Evolutionary conservation across 805 yeast species (phyloP).

Genomic region (Priceomyces haplophilus): DNA sequence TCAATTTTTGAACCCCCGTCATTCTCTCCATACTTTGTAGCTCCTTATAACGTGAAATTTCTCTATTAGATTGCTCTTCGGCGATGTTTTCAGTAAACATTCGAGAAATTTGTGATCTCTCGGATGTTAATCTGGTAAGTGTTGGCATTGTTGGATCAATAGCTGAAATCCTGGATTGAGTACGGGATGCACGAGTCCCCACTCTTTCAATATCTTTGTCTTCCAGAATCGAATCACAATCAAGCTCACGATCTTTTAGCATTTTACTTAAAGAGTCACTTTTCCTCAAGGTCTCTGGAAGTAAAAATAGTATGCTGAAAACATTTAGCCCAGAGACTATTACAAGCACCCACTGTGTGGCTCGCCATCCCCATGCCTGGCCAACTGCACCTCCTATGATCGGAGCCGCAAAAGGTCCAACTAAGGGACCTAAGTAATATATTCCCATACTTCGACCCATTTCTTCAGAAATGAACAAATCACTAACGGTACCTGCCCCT

Average conservation of each 20-base stretch:
- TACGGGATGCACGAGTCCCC: conserved; percentile 24
- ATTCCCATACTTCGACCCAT: conserved; percentile 80
- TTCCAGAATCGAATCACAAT: conserved; percentile 9
- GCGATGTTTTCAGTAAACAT: conserved; percentile 20
- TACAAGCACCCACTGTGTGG: conserved; percentile 82
- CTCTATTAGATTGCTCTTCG: conserved; percentile 19
- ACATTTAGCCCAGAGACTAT: conserved; percentile 58
- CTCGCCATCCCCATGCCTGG: conserved; percentile 78
- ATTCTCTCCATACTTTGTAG: conserved; percentile 9
- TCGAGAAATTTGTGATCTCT: conserved; percentile 29
- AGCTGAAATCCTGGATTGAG: conserved; percentile 27
- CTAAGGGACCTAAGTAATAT: conserved; percentile 75
- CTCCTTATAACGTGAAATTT: conserved; percentile 5
- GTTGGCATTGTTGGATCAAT: conserved; percentile 39
- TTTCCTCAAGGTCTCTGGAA: conserved; percentile 79
- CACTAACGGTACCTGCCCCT: conserved; percentile 87
- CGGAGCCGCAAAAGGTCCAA: conserved; percentile 80
- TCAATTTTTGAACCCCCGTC: conserved; percentile 17
- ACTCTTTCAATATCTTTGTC: conserved; percentile 25
- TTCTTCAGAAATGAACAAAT: conserved; percentile 60
- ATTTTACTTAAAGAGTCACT: conserved; percentile 44
- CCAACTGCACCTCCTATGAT: conserved; percentile 74
- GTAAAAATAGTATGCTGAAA: conserved; percentile 46
- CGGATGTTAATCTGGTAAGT: conserved; percentile 35
- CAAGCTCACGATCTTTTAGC: conserved; percentile 3